These are phyloP conservation scores for Phytophthora podocarpi DNA, from an alignment of 352 stramenopile species.

Conservation along the genomic window DNA sequence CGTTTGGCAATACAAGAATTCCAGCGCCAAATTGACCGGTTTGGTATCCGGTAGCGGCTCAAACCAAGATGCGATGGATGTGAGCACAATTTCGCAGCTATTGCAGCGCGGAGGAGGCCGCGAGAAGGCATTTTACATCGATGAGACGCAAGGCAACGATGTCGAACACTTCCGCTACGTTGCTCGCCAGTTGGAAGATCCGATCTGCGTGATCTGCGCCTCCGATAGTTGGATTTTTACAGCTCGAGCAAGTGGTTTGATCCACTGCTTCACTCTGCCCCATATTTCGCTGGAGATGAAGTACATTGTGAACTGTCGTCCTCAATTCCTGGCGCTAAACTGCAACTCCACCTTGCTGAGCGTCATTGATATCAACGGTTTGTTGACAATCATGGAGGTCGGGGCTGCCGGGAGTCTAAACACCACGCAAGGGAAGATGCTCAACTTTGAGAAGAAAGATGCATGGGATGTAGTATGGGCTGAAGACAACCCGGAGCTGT, in stretches of 20 bases:
- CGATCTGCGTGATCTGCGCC: conserved; percentile 86
- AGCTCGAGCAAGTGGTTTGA: conserved; percentile 76
- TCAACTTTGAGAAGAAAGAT: conserved; percentile 88
- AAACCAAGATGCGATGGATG: conserved; percentile 49
- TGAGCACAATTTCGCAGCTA: conserved; percentile 69
- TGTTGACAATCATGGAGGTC: conserved; percentile 90
- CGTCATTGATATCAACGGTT: conserved; percentile 90
- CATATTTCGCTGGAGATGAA: conserved; percentile 93
- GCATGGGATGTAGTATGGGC: conserved; percentile 93
- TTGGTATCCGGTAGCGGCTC: conserved; percentile 42
- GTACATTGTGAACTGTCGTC: conserved; percentile 82
- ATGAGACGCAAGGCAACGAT: conserved; percentile 81
- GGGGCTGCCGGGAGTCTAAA: conserved; percentile 61
- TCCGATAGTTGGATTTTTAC: conserved; percentile 88
- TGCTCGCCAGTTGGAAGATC: conserved; percentile 73
- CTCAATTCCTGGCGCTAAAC: conserved; percentile 88
- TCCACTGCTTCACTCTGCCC: conserved; percentile 92
- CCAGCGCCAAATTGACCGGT: conserved; percentile 75
- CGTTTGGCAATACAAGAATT: conserved; percentile 94
- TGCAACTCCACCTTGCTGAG: conserved; percentile 86
- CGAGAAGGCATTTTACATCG: conserved; percentile 92
- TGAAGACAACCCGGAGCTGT: conserved; percentile 91
- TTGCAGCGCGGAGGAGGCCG: conserved; percentile 68
- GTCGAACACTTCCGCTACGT: conserved; percentile 77
- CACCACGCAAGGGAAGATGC: conserved; percentile 71